A percentile compares a stretch with the other conserved stretches of the same genome.
Conservation (phyloP, 305 asterid genomes). For the Fraxinus nigra region DNA sequence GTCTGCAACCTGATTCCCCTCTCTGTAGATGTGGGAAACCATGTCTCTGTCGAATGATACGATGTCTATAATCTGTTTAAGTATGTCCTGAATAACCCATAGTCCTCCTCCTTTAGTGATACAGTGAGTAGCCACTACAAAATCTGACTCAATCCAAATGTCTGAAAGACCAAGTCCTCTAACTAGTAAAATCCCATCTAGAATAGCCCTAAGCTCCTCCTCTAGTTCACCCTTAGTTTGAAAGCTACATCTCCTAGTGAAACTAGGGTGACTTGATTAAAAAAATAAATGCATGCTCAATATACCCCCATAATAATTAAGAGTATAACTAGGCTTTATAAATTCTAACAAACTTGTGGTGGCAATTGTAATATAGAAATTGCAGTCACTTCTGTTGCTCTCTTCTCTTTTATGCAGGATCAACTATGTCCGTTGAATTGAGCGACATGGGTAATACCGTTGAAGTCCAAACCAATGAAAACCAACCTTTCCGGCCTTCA, state of each 20-base stretch:
- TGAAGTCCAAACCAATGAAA: slow-evolving; percentile 41
- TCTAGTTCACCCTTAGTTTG: background rate
- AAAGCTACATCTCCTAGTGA: background rate
- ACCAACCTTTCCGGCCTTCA: slow-evolving; percentile 44
- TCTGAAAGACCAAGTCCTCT: no score
- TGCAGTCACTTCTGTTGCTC: slow-evolving; percentile 32
- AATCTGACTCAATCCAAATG: no score
- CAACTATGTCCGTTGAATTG: slow-evolving; percentile 31
- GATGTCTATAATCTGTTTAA: no score
- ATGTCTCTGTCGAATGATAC: no score
- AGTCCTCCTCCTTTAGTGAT: no score
- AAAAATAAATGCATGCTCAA: background rate
- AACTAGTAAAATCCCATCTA: no score
- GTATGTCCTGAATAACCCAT: no score
- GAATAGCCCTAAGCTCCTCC: no score
- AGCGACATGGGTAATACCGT: slow-evolving; percentile 17
- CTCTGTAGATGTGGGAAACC: no score
- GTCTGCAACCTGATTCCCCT: no score
- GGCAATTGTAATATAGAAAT: slow-evolving; percentile 27
- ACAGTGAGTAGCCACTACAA: no score
- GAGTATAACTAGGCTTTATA: background rate
- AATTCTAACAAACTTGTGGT: background rate
- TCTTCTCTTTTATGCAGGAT: slow-evolving; percentile 47
- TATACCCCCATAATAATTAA: background rate
- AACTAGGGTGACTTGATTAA: background rate